Evolutionary conservation across 306 rosid species (phyloP).

Genomic region (Mimosa pudica): DNA sequence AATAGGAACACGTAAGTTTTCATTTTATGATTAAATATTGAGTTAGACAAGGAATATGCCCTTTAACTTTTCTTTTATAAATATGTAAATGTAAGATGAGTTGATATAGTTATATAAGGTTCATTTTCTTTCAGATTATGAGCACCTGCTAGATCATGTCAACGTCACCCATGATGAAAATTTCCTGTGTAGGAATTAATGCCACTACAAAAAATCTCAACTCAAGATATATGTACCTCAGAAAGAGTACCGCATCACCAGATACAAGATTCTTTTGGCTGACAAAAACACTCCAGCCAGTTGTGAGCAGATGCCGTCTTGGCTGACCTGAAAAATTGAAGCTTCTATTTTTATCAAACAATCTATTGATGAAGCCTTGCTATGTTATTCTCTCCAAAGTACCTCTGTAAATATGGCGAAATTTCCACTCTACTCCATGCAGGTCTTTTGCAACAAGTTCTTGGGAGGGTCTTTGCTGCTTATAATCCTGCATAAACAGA

Average conservation of each 20-base stretch:
- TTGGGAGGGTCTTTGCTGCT: slow-evolving; percentile 95
- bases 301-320: slow-evolving; percentile 93
- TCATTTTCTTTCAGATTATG: not conserved
- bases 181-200: not conserved
- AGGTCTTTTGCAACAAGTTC: slow-evolving; percentile 95
- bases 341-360: slow-evolving; percentile 32
- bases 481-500: slow-evolving; percentile 69
- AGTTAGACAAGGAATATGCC: not conserved
- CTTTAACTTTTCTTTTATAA: not conserved
- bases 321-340: slow-evolving; percentile 85
- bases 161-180: not conserved
- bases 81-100: not conserved
- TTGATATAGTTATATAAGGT: not conserved
- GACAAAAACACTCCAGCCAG: slow-evolving; percentile 96
- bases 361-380: slow-evolving; percentile 32
- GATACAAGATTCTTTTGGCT: slow-evolving; percentile 94
- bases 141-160: slow-evolving; percentile 17
- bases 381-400: slow-evolving; percentile 16
- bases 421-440: slow-evolving; percentile 90
- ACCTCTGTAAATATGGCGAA: slow-evolving; percentile 95
- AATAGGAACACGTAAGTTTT: not conserved
- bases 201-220: not conserved
- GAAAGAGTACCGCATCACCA: slow-evolving; percentile 96
- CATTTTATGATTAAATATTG: not conserved
- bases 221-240: slow-evolving; percentile 54